These are phyloP conservation scores for Lumnitzera littorea DNA, from an alignment of 345 rosid species.

Conservation along the genomic window DNA sequence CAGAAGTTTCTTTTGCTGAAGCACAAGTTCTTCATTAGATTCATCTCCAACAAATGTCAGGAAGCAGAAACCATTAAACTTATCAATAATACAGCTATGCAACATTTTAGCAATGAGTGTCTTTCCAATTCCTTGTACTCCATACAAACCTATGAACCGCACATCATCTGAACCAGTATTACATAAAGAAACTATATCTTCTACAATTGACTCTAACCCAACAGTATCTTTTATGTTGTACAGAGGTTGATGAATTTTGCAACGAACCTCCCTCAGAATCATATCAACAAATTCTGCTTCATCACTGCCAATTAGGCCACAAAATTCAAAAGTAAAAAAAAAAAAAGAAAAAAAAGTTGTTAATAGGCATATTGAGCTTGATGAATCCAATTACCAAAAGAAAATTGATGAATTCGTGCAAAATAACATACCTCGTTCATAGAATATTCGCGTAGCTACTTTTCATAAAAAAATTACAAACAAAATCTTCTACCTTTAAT, in stretches of 20 bases:
- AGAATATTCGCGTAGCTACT: too few species aligned
- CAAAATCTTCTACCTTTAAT: too few species aligned
- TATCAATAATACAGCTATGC: background rate
- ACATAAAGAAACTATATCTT: background rate
- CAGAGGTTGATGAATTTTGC: background rate
- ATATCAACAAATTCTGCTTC: constrained; percentile 4
- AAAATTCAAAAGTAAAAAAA: too few species aligned
- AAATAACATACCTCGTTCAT: too few species aligned
- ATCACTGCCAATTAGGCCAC: background rate
- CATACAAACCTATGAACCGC: constrained; percentile 2
- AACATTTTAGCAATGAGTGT: constrained; percentile 6
- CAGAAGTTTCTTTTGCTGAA: constrained; percentile 8
- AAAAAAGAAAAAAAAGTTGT: too few species aligned
- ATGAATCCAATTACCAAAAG: too few species aligned
- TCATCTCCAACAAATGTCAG: constrained; percentile 3
- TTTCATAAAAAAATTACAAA: too few species aligned
- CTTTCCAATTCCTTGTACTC: constrained; percentile 11
- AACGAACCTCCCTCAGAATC: background rate
- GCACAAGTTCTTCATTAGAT: background rate
- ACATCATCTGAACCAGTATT: background rate
- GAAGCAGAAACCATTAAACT: constrained; percentile 12
- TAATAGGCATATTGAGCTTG: too few species aligned
- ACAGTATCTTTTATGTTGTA: background rate
- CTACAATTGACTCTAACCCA: background rate
- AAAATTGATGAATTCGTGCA: too few species aligned